Percentiles rank a stretch among this genome's conserved stretches.
Evolutionary conservation across 768 basidiomycete species (phyloP).

Genomic region (Agaricus subrufescens): DNA sequence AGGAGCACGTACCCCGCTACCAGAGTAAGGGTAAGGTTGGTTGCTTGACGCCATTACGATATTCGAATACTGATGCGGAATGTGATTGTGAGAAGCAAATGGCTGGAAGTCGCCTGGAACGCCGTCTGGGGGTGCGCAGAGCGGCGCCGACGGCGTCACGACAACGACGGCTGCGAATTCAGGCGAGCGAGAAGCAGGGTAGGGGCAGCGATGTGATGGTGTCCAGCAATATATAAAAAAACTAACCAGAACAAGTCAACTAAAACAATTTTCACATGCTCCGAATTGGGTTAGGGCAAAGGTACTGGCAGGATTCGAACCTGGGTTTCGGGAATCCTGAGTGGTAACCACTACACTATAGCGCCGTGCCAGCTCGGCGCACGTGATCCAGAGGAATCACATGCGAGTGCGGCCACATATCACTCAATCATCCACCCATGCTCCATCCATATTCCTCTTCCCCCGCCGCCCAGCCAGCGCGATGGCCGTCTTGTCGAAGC

Average conservation of each 20-base stretch:
- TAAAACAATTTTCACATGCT: too few species aligned
- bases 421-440: neutral
- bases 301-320: constrained; percentile 10
- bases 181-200: neutral
- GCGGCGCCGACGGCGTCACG: constrained; percentile 4
- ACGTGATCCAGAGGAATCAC: neutral
- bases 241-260: neutral
- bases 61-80: neutral
- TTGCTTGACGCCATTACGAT: neutral
- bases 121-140: neutral
- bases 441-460: neutral
- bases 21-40: neutral
- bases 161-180: neutral
- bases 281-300: neutral
- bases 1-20: neutral
- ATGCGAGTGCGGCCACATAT: neutral
- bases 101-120: neutral
- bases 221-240: neutral
- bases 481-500: constrained; percentile 21
- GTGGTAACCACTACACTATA: constrained; percentile 11
- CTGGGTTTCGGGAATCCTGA: constrained; percentile 11
- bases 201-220: neutral
- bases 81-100: neutral
- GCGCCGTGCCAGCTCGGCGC: neutral
- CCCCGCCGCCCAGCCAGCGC: neutral